Conservation (phyloP, 805 yeast species). For the Grigorovia transvaalensis region DNA sequence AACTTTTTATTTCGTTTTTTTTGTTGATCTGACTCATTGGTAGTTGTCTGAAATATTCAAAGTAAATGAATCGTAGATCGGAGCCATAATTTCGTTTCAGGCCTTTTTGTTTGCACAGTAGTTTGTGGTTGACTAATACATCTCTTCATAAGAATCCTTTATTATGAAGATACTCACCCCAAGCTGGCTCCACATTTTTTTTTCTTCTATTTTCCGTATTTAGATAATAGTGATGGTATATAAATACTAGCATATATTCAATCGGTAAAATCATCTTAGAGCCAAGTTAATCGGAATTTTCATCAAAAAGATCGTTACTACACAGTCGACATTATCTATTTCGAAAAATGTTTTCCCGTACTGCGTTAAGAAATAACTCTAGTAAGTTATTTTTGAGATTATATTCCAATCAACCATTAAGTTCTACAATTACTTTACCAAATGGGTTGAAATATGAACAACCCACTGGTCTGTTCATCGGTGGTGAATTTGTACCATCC, state of each 20-base stretch:
- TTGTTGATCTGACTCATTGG: too few species aligned
- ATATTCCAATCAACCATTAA: conserved; percentile 32
- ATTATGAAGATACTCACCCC: too few species aligned
- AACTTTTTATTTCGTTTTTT: too few species aligned
- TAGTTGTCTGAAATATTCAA: too few species aligned
- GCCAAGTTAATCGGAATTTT: too few species aligned
- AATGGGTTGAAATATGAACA: conserved; percentile 65
- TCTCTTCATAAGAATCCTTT: background rate
- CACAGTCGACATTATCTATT: too few species aligned
- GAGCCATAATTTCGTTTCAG: background rate
- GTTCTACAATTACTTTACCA: conserved; percentile 51
- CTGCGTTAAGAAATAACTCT: conserved; percentile 1
- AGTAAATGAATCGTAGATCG: background rate
- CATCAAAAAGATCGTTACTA: too few species aligned
- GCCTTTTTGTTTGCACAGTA: background rate
- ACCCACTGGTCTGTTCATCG: conserved; percentile 76
- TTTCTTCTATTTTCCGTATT: too few species aligned
- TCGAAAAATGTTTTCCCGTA: conserved; percentile 5
- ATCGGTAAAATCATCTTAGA: too few species aligned
- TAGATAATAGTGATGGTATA: too few species aligned
- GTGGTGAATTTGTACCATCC: conserved; percentile 62
- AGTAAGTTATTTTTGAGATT: conserved; percentile 13
- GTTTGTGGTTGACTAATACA: background rate
- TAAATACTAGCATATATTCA: too few species aligned
- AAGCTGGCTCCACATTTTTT: too few species aligned